phyloP scores from a whole-genome alignment of 2,329 filamentous ascomycete genomes.

The Ophiostoma sp. region DNA sequence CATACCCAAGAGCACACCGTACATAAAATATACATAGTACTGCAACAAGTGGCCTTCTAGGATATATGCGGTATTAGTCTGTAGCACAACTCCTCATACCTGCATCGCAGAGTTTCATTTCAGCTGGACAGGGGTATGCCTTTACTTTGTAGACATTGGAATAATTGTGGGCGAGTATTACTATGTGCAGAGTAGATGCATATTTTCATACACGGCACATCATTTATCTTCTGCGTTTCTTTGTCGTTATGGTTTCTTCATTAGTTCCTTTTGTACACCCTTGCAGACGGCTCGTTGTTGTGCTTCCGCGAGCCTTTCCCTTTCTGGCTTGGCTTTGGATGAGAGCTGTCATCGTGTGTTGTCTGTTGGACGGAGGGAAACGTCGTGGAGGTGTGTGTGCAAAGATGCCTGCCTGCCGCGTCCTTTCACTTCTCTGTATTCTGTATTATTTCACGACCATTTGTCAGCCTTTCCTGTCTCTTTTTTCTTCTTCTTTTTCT shows the following conservation, averaged over 20 bases:
- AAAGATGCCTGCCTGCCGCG: background rate
- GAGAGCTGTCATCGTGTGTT: background rate
- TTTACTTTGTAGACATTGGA: background rate
- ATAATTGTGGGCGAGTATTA: constrained; percentile 1
- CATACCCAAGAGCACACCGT: background rate
- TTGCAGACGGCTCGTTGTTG: background rate
- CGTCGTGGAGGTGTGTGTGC: background rate
- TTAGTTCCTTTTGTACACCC: background rate
- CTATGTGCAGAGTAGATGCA: background rate
- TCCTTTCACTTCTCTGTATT: background rate
- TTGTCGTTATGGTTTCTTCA: background rate
- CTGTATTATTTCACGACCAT: background rate
- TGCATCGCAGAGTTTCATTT: constrained; percentile 22
- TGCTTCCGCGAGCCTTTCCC: constrained; percentile 3
- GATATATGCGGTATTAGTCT: background rate
- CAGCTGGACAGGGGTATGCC: constrained; percentile 23
- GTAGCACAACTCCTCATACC: constrained; percentile 5
- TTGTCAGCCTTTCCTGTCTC: background rate
- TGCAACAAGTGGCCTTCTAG: background rate
- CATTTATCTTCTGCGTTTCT: background rate
- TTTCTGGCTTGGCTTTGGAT: background rate
- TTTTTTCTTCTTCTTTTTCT: background rate
- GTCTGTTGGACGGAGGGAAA: constrained; percentile 5
- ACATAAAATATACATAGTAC: background rate
- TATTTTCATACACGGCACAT: background rate